These are phyloP conservation scores for Vitis hybrid DNA, from an alignment of 177 flowering plant genomes.

Conservation along the genomic window DNA sequence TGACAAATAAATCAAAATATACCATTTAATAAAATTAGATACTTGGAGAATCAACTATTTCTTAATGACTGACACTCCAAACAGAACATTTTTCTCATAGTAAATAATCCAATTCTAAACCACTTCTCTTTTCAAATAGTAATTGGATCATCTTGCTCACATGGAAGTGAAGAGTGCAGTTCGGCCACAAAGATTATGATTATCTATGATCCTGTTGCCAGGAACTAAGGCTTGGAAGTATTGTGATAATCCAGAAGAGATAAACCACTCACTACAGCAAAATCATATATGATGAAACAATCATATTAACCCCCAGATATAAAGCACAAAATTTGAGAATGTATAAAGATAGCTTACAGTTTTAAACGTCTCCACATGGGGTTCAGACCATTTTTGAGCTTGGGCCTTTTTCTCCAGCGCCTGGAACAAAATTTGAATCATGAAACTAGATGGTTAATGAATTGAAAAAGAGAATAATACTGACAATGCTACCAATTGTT, in stretches of 20 bases:
- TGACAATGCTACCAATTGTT: too few relatives aligned
- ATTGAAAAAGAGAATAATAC: too few relatives aligned
- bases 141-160: background rate
- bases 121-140: too few relatives aligned
- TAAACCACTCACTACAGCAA: background rate
- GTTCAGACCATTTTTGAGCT: slow-evolving; percentile 83
- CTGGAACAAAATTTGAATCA: slow-evolving; percentile 34
- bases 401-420: slow-evolving; percentile 64
- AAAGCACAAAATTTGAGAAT: background rate
- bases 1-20: background rate
- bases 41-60: background rate
- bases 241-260: background rate
- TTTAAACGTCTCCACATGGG: slow-evolving; percentile 71
- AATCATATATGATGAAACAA: background rate
- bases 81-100: too few relatives aligned
- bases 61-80: background rate
- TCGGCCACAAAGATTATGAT: background rate
- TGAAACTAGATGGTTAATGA: background rate
- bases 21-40: background rate
- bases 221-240: background rate
- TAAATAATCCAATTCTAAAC: too few relatives aligned
- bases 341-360: slow-evolving; percentile 49
- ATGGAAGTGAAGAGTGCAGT: background rate
- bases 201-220: background rate
- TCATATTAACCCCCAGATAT: background rate